These are phyloP conservation scores for Penicillium crystallinum DNA, from an alignment of 495 filamentous ascomycete species.

Conservation along the genomic window DNA sequence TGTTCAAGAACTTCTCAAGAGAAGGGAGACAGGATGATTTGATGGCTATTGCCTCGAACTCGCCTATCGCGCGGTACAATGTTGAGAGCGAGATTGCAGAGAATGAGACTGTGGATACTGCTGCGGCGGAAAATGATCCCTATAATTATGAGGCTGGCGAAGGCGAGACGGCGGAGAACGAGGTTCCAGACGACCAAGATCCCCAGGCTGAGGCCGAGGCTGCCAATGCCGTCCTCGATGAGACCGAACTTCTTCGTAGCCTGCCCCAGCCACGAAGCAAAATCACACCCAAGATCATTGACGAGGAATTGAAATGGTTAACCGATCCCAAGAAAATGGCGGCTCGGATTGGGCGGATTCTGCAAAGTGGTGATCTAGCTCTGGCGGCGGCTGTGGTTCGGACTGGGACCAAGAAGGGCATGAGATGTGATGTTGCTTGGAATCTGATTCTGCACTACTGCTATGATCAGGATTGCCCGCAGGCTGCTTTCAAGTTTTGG, in stretches of 20 bases:
- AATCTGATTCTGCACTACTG: slow-evolving; percentile 76
- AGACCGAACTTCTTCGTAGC: background rate
- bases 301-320: slow-evolving; percentile 57
- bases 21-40: background rate
- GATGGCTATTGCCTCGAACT: slow-evolving; percentile 19
- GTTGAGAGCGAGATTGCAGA: background rate
- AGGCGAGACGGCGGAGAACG: background rate
- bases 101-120: background rate
- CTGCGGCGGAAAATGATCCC: background rate
- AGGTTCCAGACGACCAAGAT: background rate
- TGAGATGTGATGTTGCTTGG: slow-evolving; percentile 70
- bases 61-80: background rate
- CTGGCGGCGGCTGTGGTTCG: slow-evolving; percentile 65
- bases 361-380: slow-evolving; percentile 50
- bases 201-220: background rate
- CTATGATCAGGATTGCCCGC: slow-evolving; percentile 52
- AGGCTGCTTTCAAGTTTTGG: slow-evolving; percentile 66
- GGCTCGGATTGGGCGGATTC: slow-evolving; percentile 50
- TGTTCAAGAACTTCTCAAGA: background rate
- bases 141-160: background rate
- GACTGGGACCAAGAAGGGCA: slow-evolving; percentile 51
- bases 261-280: background rate
- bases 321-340: slow-evolving; percentile 63
- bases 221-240: background rate
- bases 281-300: slow-evolving; percentile 22